These are phyloP conservation scores for Carex myosuroides DNA, from an alignment of 176 grass and related monocot species.

Conservation along the genomic window DNA sequence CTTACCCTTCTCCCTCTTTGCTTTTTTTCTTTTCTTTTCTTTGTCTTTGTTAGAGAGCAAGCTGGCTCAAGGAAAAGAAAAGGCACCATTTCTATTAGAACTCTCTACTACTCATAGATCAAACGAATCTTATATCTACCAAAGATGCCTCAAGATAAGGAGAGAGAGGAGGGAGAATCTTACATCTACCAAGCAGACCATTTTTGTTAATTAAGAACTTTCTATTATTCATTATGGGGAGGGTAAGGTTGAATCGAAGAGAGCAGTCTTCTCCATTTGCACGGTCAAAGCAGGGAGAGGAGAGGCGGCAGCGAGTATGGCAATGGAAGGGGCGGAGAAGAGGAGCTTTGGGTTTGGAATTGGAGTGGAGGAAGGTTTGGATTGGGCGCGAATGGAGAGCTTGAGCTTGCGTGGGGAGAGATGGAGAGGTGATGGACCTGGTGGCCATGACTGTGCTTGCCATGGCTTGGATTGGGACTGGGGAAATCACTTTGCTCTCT, in stretches of 20 bases:
- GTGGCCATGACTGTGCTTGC: slow-evolving; percentile 23
- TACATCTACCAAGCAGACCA: no score
- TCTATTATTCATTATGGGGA: slow-evolving; percentile 34
- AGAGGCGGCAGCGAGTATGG: slow-evolving; percentile 32
- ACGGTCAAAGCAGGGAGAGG: slow-evolving; percentile 70
- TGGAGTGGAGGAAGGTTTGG: slow-evolving; percentile 25
- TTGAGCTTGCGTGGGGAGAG: slow-evolving; percentile 24
- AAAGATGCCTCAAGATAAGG: no score
- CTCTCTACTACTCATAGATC: no score
- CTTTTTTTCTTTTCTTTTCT: no score
- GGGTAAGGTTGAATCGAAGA: slow-evolving; percentile 99
- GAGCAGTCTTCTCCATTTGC: slow-evolving; percentile 80
- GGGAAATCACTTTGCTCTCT: no score
- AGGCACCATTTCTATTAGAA: no score
- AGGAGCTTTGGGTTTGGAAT: slow-evolving; percentile 5
- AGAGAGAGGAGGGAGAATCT: no score
- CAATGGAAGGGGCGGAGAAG: slow-evolving; percentile 32
- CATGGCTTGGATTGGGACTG: not conserved
- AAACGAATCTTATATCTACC: no score
- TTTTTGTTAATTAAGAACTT: no score
- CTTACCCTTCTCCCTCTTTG: no score
- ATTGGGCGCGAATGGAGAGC: slow-evolving; percentile 52
- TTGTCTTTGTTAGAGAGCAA: no score
- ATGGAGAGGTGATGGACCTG: not conserved
- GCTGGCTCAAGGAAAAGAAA: no score